A percentile compares a stretch with the other conserved stretches of the same genome.
Evolutionary conservation across 2,329 filamentous ascomycete genomes (phyloP).

Genomic region (Talaromyces rugulosus): DNA sequence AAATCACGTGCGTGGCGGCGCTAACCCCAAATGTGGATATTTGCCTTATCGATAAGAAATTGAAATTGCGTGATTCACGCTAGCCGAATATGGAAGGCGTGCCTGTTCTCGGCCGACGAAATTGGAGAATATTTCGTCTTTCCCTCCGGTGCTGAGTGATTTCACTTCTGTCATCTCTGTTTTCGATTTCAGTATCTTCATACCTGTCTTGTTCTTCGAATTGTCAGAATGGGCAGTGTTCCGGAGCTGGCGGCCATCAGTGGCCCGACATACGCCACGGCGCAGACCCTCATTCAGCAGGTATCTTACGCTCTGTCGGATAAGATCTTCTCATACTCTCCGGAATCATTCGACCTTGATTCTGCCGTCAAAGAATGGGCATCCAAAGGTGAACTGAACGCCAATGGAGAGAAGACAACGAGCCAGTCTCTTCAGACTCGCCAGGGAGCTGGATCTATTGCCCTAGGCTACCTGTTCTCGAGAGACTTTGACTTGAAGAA

Average conservation of each 20-base stretch:
- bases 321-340: conserved; percentile 96
- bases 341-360: conserved; percentile 88
- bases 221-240: conserved; percentile 6
- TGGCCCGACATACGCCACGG: conserved; percentile 87
- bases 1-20: neutral
- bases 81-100: conserved; percentile 13
- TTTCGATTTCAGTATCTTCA: neutral
- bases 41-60: conserved; percentile 16
- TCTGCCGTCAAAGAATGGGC: conserved; percentile 76
- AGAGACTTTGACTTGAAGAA: conserved; percentile 92
- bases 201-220: neutral
- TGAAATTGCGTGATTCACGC: conserved; percentile 16
- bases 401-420: conserved; percentile 72
- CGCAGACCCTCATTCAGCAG: conserved; percentile 91
- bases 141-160: neutral
- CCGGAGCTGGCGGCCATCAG: conserved; percentile 58
- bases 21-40: neutral
- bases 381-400: conserved; percentile 66
- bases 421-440: conserved; percentile 81
- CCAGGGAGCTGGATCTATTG: conserved; percentile 82
- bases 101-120: conserved; percentile 7
- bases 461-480: conserved; percentile 95
- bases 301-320: conserved; percentile 92
- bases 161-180: conserved; percentile 8
- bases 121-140: neutral